phyloP scores from a whole-genome alignment of 2,329 filamentous ascomycete genomes.

The Blastomyces gilchristii region DNA sequence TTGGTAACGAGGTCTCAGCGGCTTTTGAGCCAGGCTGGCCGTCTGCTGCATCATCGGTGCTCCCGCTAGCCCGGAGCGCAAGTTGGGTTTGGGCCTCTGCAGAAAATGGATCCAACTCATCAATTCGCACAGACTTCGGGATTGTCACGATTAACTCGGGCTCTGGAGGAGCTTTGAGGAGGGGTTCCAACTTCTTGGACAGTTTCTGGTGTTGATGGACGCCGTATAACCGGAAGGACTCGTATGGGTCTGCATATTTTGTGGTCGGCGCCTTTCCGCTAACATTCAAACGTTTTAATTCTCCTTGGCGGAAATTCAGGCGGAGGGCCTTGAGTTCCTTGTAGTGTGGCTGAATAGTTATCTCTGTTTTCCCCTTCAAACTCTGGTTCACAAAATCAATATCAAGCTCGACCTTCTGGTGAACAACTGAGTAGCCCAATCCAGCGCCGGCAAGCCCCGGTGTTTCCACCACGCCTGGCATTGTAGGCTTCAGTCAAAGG shows the following conservation, averaged over 20 bases:
- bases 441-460: slow-evolving; percentile 22
- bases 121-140: slow-evolving; percentile 51
- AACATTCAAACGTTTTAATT: slow-evolving; percentile 42
- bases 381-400: slow-evolving; percentile 69
- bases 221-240: slow-evolving; percentile 44
- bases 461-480: slow-evolving; percentile 33
- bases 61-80: slow-evolving; percentile 31
- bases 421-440: slow-evolving; percentile 51
- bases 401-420: slow-evolving; percentile 83
- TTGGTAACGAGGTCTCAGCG: slow-evolving; percentile 32
- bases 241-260: slow-evolving; percentile 35
- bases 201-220: slow-evolving; percentile 68
- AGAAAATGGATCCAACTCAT: slow-evolving; percentile 48
- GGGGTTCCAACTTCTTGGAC: slow-evolving; percentile 54
- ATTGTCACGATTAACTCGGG: slow-evolving; percentile 50
- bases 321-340: slow-evolving; percentile 46
- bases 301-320: slow-evolving; percentile 54
- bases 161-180: slow-evolving; percentile 42
- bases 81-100: slow-evolving; percentile 40
- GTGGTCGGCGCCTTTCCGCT: slow-evolving; percentile 33
- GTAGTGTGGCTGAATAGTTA: slow-evolving; percentile 60
- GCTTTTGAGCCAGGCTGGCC: slow-evolving; percentile 26
- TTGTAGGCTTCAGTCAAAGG: slow-evolving; percentile 28
- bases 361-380: slow-evolving; percentile 68
- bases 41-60: slow-evolving; percentile 30